Evolutionary conservation across 2,329 filamentous ascomycete genomes (phyloP), one percentile per base, ranked within the genome.

Genomic region (Rhexocercosporidium sp.): DNA sequence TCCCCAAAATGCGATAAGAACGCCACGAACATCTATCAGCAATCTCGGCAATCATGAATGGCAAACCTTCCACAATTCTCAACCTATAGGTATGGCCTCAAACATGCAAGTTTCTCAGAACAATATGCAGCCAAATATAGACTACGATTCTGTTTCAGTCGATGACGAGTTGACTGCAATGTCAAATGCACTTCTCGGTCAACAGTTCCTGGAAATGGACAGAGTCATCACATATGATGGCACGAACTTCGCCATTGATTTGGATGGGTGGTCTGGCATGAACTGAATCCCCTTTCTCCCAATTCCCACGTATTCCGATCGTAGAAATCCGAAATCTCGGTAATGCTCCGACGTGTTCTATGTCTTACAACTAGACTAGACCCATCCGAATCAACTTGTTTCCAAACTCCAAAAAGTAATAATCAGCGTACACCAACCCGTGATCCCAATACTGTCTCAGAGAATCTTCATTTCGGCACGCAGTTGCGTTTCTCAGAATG

Each of bases 371-470:
- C 27, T 59, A 41, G 27, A 70, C 60, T 29, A 73, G 62, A 3
- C 71, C 70, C 68, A 72, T 72, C n/a, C 66, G 47, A 49, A 73
- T 47, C 41, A 73, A 60, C 39, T 70, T 67, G 64, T 73, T 73
- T 18, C 71, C 71, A 34, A 66, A 62, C 49, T 71, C 63, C 54
- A 73, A 59, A 27, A 73, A 69, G 41, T 72, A 73, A 59, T 73
- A 73, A 54, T 73, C 71, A n/a, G 61, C 70, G 64, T 73, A 73
- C 18, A 71, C 71, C 59, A 73, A 62, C 22, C 71, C 71, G 60
- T 73, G 71, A 46, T 72, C 66, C 37, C 25, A 20, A 56, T 71
- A 73, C 47, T 39, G 25, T 44, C 41, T 49, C 14, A 59, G 46
- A 8, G 70, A 65, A 61, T 67, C 53, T 34, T 64, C 69, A 51